Evolutionary conservation across 1,284 basidiomycete genomes (phyloP), one percentile per base, ranked within the genome.

Genomic region (Inonotus obliquus): DNA sequence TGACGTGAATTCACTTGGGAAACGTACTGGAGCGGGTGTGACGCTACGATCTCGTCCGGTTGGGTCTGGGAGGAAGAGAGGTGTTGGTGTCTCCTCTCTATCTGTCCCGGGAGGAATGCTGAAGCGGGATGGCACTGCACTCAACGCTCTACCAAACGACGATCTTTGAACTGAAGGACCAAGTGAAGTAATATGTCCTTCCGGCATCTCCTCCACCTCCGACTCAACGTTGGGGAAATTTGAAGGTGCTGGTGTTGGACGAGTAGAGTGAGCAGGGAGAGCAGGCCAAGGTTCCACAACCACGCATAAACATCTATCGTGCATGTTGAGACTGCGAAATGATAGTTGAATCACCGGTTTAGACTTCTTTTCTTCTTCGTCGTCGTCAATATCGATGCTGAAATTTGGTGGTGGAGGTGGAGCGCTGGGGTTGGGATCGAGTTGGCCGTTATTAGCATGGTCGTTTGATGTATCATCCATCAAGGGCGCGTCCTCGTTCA

Each of bases 261-360:
- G 75, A 3, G 74, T 25, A 39, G 38, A 9, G 9, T 32, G 19
- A 38, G 47, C 17, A 7, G n/a, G 51, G 35, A 25, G 39, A 19
- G 57, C 37, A 4, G 87, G 86, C 78, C 85, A 90, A 17, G 89
- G 90, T 69, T 92, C 89, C 19, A 91, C 83, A 27, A 92, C 85
- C 27, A 92, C 79, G 68, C 87, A 91, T 23, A 92, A 78, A 70
- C 86, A 91, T 56, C 82, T 81, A 0, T 83, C 85, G 60, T 81
- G 80, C 60, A 90, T 84, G 57, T 73, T 78, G 70, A 90, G 90
- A 13, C 85, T 85, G 66, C 82, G 79, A 65, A 88, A 91, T 60
- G 73, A 79, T 23, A 92, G 78, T 59, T 81, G 79, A 49, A 92
- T 74, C 23, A 80, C 67, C 1, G 86, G 86, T 68, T 92, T 92